Evolutionary conservation across 2,329 filamentous ascomycete genomes (phyloP).

Genomic region (Lasiodiplodia theobromae): DNA sequence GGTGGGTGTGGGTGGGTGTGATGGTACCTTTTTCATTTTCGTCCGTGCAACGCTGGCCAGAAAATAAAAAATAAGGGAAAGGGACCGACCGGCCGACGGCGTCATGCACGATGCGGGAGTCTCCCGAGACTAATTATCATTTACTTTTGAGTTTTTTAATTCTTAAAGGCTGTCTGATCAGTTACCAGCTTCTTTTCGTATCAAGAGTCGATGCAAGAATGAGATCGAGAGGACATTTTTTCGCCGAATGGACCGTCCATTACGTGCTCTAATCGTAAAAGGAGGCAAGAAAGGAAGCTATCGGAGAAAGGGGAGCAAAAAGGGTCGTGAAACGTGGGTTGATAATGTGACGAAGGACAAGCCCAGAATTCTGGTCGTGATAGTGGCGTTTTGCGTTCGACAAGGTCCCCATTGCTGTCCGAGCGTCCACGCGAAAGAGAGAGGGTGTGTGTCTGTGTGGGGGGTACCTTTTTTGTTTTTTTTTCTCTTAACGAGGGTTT

Average conservation of each 20-base stretch:
- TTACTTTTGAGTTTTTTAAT: neutral
- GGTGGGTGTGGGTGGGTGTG: neutral
- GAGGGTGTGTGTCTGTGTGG: neutral
- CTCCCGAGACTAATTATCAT: neutral
- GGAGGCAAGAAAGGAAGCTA: neutral
- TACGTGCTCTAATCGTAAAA: neutral
- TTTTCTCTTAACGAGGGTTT: neutral
- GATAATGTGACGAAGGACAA: neutral
- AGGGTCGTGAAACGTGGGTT: neutral
- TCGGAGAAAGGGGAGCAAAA: neutral
- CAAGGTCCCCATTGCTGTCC: neutral
- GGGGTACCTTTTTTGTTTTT: neutral
- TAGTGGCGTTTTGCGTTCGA: neutral
- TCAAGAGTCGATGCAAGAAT: neutral
- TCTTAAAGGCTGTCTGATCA: neutral
- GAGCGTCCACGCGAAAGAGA: conserved; percentile 10
- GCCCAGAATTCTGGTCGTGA: conserved; percentile 15
- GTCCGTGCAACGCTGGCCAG: conserved; percentile 1
- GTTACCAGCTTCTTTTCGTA: neutral
- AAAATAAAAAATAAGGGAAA: conserved; percentile 1
- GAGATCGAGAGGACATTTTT: neutral
- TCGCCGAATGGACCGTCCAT: neutral
- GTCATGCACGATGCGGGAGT: conserved; percentile 2
- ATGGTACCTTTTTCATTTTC: conserved; percentile 18
- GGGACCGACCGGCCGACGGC: conserved; percentile 10